Percentiles rank a stretch among this genome's conserved stretches.
Evolutionary conservation across 2,329 filamentous ascomycete genomes (phyloP).

Genomic region (Cordyceps militaris): DNA sequence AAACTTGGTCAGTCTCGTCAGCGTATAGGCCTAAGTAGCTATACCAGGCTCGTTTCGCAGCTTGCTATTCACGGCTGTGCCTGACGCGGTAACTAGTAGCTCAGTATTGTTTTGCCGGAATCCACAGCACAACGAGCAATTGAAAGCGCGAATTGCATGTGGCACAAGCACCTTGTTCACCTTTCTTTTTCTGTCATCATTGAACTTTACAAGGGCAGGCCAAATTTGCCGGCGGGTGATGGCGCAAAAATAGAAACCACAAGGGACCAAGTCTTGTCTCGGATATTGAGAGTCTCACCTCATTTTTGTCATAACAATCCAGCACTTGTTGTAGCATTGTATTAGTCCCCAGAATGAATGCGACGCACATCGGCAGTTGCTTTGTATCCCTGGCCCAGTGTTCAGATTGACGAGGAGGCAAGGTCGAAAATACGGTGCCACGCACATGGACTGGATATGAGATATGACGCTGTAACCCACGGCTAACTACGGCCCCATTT

Average conservation of each 20-base stretch:
- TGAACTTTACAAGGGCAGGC: background rate
- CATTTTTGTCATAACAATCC: background rate
- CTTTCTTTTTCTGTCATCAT: background rate
- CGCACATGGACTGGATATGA: background rate
- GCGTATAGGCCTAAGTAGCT: no score
- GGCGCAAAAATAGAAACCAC: background rate
- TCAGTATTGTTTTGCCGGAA: background rate
- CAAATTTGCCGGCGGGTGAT: background rate
- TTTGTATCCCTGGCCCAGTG: background rate
- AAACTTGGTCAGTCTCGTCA: no score
- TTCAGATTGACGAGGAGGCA: background rate
- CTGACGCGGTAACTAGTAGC: no score
- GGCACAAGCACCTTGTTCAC: background rate
- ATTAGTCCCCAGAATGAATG: background rate
- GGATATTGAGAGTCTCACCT: conserved; percentile 3
- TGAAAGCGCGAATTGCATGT: no score
- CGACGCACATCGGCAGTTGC: background rate
- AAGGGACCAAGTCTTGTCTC: background rate
- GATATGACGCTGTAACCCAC: no score
- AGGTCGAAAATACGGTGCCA: background rate
- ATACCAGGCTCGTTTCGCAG: no score
- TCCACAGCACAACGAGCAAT: no score
- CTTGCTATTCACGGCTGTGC: no score
- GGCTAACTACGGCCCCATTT: background rate
- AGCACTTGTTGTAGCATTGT: background rate